phyloP scores from a whole-genome alignment of 148 eudicot species.

The Chenopodium album region DNA sequence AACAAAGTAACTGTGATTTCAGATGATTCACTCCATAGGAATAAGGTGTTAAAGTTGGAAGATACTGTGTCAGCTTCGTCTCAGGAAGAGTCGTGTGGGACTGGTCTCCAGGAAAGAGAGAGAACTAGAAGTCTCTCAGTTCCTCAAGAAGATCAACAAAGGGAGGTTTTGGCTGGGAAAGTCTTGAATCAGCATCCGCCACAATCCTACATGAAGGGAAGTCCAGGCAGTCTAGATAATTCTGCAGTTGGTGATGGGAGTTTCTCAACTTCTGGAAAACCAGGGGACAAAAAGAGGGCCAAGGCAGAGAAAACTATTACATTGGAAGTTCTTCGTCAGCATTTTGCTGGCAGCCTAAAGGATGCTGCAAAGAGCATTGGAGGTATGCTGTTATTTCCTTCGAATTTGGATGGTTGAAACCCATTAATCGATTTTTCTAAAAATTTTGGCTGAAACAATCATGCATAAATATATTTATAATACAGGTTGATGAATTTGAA shows the following conservation, averaged over 20 bases:
- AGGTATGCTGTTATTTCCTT: conserved; percentile 47
- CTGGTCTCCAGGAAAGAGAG: conserved; percentile 26
- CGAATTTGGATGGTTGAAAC: not conserved
- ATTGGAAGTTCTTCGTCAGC: conserved; percentile 73
- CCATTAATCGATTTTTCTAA: not conserved
- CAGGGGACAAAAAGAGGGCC: conserved; percentile 56
- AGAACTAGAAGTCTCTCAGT: conserved; percentile 1
- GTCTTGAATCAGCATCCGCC: conserved; percentile 7
- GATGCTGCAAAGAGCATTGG: conserved; percentile 93
- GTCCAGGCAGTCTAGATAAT: conserved; percentile 24
- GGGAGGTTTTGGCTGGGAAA: conserved; percentile 21
- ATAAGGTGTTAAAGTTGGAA: conserved; percentile 21
- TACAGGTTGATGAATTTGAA: not conserved
- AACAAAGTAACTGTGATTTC: conserved; percentile 11
- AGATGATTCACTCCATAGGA: conserved; percentile 11
- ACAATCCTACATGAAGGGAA: conserved; percentile 23
- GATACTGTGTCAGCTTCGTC: conserved; percentile 27
- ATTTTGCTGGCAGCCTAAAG: conserved; percentile 91
- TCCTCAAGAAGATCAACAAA: conserved; percentile 23
- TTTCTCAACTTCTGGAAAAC: conserved; percentile 36
- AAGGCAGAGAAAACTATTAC: conserved; percentile 75
- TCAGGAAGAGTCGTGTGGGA: conserved; percentile 31
- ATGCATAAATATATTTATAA: not conserved
- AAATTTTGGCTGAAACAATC: not conserved
- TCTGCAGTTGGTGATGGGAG: conserved; percentile 43